Base-by-base conservation (phyloP, 1,284 basidiomycete species). In the Ganoderma sp. region DNA sequence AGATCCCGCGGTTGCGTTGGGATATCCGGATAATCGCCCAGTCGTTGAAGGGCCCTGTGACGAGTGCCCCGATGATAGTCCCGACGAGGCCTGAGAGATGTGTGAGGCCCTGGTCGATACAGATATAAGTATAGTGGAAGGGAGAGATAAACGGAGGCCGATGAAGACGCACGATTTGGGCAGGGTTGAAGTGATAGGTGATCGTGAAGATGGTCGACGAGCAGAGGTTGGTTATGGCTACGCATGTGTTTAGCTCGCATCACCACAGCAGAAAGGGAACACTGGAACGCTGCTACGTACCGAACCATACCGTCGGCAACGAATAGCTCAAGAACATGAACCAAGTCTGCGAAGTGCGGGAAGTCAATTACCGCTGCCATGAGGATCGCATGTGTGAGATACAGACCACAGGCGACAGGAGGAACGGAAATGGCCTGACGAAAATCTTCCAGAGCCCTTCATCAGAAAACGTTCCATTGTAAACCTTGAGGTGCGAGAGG, bases 41-140 rank as follows among this genome's bases (percentile, higher is more conserved):
- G 71, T 85, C 84, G n/a, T 79, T 81, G 45, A 83, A 74, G 17
- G 81, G 81, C 2, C 83, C 83, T 3, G 80, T 78, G n/a, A 83
- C 75, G 48, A 77, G 70, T 61, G 79, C 79, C 2, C 79, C 82
- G 28, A 84, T 69, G 6, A 83, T 72, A 48, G 82, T 82, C 6
- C 82, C 82, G 64, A 84, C 79, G 58, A 82, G 77, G 2, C 81
- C 82, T 6, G 82, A 81, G 4, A 84, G 77, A 68, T 82, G 82
- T 6, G 82, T 82, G 50, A 84, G 70, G 3, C 83, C 79, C 76
- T 73, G 42, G 15, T 1, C 12, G 9, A 7, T 7, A 32, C n/a
- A 1, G 19, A 19, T n/a, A 3, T 37, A 37, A 37, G 37, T 37
- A 37, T 37, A 6, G 37, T 2, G 28, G 28, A 32, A 32, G 28